Conservation (phyloP, 495 filamentous ascomycete genomes). For the Tirmania nivea region DNA sequence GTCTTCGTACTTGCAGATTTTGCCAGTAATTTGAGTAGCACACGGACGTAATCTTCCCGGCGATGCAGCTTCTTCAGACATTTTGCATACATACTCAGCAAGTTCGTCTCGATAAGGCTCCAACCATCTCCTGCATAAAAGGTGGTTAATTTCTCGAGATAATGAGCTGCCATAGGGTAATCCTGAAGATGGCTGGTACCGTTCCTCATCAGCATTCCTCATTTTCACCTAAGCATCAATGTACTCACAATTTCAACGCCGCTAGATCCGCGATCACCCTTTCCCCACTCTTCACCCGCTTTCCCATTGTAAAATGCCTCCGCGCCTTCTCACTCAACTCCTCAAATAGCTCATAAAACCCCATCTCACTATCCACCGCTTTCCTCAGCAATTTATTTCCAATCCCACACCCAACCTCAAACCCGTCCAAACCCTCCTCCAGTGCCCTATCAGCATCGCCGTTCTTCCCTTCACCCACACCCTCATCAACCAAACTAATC, state of each 20-base stretch:
- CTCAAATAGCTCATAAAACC: conserved; percentile 41
- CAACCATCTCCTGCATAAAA: conserved; percentile 66
- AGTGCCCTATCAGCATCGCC: background rate
- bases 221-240: background rate
- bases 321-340: conserved; percentile 26
- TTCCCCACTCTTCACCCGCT: conserved; percentile 51
- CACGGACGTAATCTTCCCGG: conserved; percentile 58
- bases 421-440: conserved; percentile 3
- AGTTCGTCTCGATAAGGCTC: conserved; percentile 54
- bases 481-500: conserved; percentile 27
- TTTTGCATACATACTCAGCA: conserved; percentile 66
- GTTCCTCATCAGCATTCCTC: background rate
- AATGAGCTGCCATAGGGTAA: conserved; percentile 49
- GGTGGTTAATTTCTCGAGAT: conserved; percentile 60
- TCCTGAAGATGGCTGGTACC: conserved; percentile 36
- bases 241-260: conserved; percentile 46
- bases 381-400: conserved; percentile 5
- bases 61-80: conserved; percentile 59
- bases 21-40: conserved; percentile 49
- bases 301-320: conserved; percentile 46
- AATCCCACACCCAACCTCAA: conserved; percentile 14
- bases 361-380: conserved; percentile 9
- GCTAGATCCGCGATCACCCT: conserved; percentile 68
- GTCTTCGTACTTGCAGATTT: conserved; percentile 33
- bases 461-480: conserved; percentile 1